phyloP scores from a whole-genome alignment of 169 alveolate species.

The Sarcocystis neurona region DNA sequence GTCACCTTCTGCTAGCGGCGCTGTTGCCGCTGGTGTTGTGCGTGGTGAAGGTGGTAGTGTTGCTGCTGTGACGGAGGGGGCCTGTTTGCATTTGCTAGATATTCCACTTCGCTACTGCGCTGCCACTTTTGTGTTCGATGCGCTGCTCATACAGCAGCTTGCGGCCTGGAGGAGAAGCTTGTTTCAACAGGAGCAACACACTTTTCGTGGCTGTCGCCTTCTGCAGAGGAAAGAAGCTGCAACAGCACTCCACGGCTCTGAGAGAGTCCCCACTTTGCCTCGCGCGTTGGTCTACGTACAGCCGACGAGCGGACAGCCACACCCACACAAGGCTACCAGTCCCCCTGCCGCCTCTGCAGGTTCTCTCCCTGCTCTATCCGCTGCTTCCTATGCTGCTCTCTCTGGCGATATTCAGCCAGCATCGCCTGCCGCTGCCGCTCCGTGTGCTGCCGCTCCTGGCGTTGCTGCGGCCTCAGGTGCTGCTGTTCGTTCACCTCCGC shows the following conservation, averaged over 20 bases:
- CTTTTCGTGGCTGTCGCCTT: no score
- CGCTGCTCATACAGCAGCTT: not conserved
- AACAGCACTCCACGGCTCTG: not conserved
- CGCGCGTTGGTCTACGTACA: not conserved
- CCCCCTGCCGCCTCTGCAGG: not conserved
- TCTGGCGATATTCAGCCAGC: not conserved
- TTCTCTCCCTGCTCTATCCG: not conserved
- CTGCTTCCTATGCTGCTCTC: not conserved
- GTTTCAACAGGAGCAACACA: no score
- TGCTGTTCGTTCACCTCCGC: constrained; percentile 13
- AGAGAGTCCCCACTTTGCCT: not conserved
- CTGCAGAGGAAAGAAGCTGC: not conserved
- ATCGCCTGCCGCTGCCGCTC: not conserved
- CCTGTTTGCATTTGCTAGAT: no score
- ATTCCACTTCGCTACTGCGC: not conserved
- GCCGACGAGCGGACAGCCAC: not conserved
- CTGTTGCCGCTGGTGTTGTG: no score
- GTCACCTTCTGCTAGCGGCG: no score
- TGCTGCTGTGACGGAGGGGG: no score
- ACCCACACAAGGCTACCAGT: not conserved
- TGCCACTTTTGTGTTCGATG: constrained; percentile 11
- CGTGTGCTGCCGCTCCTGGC: not conserved
- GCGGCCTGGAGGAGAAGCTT: no score
- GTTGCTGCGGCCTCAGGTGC: not conserved
- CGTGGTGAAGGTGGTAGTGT: no score